Percentiles rank a stretch among this genome's conserved stretches.
Evolutionary conservation across 306 rosid species (phyloP).

Genomic region (Citrullus colocynthis): DNA sequence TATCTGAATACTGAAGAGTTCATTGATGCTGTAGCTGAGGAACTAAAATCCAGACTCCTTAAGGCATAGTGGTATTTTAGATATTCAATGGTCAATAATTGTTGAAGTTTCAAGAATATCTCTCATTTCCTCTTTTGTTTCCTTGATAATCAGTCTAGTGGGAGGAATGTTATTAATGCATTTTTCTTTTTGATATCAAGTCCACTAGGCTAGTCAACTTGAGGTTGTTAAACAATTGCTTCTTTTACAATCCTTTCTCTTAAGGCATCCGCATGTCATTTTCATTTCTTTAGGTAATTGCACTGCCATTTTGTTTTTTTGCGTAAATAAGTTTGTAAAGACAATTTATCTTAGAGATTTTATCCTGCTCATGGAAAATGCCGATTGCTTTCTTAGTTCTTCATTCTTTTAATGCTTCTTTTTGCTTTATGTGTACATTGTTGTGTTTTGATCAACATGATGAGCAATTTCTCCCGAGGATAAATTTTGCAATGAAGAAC

Average conservation of each 20-base stretch:
- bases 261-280: not conserved
- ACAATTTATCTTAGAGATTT: not conserved
- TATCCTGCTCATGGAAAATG: not conserved
- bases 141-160: not conserved
- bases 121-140: not conserved
- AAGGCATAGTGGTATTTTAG: conserved; percentile 19
- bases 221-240: not conserved
- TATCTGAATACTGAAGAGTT: conserved; percentile 86
- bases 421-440: not conserved
- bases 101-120: not conserved
- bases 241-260: not conserved
- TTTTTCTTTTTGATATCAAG: not conserved
- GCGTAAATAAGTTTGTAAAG: not conserved
- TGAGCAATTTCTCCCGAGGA: not conserved
- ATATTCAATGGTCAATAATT: not conserved
- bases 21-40: conserved; percentile 75
- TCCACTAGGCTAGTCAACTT: not conserved
- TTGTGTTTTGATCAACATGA: not conserved
- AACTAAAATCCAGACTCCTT: conserved; percentile 40
- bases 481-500: not conserved
- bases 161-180: not conserved
- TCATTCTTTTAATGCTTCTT: not conserved
- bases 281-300: not conserved
- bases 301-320: not conserved
- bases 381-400: not conserved